Conservation (phyloP, 192 early-diverging fungal genomes). For the Entomortierella lignicola region DNA sequence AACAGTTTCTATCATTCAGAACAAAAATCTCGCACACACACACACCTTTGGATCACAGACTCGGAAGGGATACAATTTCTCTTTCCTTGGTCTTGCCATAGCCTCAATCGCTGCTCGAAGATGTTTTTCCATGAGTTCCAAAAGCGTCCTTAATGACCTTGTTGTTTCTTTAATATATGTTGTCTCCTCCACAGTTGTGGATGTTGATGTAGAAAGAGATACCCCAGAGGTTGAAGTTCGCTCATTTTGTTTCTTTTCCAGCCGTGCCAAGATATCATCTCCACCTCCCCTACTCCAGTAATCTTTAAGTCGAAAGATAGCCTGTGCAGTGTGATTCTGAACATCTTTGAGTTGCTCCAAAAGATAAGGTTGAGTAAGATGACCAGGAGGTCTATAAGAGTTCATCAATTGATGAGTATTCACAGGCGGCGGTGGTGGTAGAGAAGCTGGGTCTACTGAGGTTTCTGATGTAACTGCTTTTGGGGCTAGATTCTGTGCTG, state of each 20-base stretch:
- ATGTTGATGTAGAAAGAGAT: background rate
- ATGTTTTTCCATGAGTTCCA: slow-evolving; percentile 36
- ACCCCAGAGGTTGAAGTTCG: background rate
- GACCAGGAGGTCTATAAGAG: slow-evolving; percentile 34
- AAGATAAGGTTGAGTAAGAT: slow-evolving; percentile 45
- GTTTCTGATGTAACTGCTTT: background rate
- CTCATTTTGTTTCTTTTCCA: background rate
- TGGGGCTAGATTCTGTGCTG: background rate
- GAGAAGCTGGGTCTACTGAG: background rate
- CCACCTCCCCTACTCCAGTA: slow-evolving; percentile 21
- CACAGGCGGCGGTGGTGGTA: slow-evolving; percentile 1
- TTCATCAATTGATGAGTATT: slow-evolving; percentile 25
- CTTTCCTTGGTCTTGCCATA: slow-evolving; percentile 45
- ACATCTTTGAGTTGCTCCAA: slow-evolving; percentile 50
- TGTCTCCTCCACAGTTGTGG: background rate
- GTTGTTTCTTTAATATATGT: slow-evolving; percentile 23
- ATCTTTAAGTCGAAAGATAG: slow-evolving; percentile 29
- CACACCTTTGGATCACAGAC: slow-evolving; percentile 50
- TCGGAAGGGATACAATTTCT: slow-evolving; percentile 42
- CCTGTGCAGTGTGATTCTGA: slow-evolving; percentile 32
- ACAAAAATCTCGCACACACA: too few species aligned
- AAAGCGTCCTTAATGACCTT: slow-evolving; percentile 25
- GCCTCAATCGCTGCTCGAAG: slow-evolving; percentile 38
- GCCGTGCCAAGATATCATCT: background rate
- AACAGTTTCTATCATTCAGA: too few species aligned